Conservation (phyloP, 495 filamentous ascomycete genomes). For the Pseudomonodictys pantanalensis region DNA sequence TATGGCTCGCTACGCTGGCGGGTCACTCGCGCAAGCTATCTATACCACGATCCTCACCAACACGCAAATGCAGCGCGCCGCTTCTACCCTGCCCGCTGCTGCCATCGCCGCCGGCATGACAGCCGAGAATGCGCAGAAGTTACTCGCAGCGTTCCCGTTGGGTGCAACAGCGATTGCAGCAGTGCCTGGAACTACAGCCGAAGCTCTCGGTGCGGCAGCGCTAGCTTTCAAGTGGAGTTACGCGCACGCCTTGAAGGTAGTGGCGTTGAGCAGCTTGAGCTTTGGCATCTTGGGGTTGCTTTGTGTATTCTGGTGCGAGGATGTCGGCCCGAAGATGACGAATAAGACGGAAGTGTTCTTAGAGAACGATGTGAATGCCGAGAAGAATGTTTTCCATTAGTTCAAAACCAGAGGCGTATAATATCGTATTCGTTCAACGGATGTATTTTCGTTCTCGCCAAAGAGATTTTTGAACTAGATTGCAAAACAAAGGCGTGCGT, state of each 20-base stretch:
- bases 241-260: slow-evolving; percentile 37
- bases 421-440: no score
- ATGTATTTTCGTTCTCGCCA: no score
- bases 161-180: slow-evolving; percentile 32
- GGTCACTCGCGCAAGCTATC: slow-evolving; percentile 38
- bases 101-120: slow-evolving; percentile 35
- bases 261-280: slow-evolving; percentile 32
- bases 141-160: slow-evolving; percentile 38
- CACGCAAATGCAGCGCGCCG: slow-evolving; percentile 27
- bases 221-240: slow-evolving; percentile 39
- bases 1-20: slow-evolving; percentile 36
- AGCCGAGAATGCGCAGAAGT: slow-evolving; percentile 12
- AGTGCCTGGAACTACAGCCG: slow-evolving; percentile 35
- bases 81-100: slow-evolving; percentile 32
- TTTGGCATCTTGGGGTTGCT: slow-evolving; percentile 38
- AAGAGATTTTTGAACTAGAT: no score
- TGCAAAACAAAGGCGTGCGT: no score
- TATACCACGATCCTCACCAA: slow-evolving; percentile 40
- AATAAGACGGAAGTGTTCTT: slow-evolving; percentile 39
- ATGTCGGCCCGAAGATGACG: slow-evolving; percentile 40
- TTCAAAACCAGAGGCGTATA: no score
- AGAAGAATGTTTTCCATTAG: slow-evolving; percentile 40
- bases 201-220: slow-evolving; percentile 35
- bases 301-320: slow-evolving; percentile 36
- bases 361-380: slow-evolving; percentile 41